These are phyloP conservation scores for Laburnicola sp. DNA, from an alignment of 2,329 filamentous ascomycete species.

Conservation along the genomic window DNA sequence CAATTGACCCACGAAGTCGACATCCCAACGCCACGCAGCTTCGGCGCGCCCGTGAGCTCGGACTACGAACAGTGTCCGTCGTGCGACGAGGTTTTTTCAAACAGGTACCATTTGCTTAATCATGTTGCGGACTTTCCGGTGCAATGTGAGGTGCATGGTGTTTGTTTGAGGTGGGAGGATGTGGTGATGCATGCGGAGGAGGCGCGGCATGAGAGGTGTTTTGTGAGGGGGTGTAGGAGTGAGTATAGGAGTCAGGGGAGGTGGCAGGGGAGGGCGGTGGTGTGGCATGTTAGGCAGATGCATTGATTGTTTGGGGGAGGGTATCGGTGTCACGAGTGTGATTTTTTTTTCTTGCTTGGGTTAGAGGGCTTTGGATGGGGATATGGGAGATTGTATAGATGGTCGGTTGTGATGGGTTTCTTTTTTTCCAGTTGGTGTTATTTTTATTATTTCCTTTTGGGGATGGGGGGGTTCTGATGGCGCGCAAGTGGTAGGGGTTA, in stretches of 20 bases:
- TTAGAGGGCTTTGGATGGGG: too few relatives aligned
- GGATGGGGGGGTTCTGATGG: too few relatives aligned
- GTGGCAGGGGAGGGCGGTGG: conserved; percentile 20
- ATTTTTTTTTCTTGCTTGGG: too few relatives aligned
- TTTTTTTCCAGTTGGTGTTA: too few relatives aligned
- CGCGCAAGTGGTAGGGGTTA: too few relatives aligned
- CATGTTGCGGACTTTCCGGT: conserved; percentile 19
- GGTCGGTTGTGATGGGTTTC: too few relatives aligned
- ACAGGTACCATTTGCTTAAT: conserved; percentile 9
- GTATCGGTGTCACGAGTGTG: too few relatives aligned
- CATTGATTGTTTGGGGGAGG: conserved; percentile 4
- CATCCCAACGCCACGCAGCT: conserved; percentile 11
- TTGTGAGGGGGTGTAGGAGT: conserved; percentile 24
- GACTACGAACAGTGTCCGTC: conserved; percentile 25
- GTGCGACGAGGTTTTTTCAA: conserved; percentile 24
- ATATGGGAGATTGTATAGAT: too few relatives aligned
- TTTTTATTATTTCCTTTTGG: too few relatives aligned
- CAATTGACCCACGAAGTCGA: conserved; percentile 18
- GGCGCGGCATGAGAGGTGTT: conserved; percentile 24
- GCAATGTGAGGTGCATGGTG: conserved; percentile 22
- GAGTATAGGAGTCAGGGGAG: conserved; percentile 20
- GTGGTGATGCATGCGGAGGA: conserved; percentile 19
- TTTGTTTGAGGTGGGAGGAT: conserved; percentile 25
- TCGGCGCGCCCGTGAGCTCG: conserved; percentile 23
- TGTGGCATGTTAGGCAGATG: conserved; percentile 18